phyloP scores from a whole-genome alignment of 306 rosid species.

The Cyclanthera cordifolia region DNA sequence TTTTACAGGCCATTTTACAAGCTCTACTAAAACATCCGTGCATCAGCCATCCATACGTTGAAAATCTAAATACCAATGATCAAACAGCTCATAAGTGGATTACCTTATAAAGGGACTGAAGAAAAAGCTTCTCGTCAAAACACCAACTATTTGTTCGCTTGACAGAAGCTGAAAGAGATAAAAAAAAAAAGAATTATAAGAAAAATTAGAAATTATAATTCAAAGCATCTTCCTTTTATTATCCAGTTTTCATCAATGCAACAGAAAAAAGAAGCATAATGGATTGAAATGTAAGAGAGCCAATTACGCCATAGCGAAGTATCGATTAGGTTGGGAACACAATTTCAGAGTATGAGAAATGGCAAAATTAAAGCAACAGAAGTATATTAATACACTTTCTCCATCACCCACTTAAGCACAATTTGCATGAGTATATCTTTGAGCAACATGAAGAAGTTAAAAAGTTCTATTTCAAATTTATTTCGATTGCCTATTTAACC shows the following conservation, averaged over 20 bases:
- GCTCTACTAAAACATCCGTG: background rate
- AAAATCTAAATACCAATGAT: background rate
- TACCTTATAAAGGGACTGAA: slow-evolving; percentile 87
- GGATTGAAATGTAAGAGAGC: no score
- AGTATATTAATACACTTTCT: background rate
- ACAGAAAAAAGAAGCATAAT: no score
- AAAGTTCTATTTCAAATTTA: background rate
- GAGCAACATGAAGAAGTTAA: background rate
- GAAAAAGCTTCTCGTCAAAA: slow-evolving; percentile 71
- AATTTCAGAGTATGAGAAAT: background rate
- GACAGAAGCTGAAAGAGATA: slow-evolving; percentile 39
- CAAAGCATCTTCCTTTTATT: background rate
- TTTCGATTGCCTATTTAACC: slow-evolving; percentile 31
- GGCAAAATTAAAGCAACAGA: background rate
- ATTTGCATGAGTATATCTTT: background rate
- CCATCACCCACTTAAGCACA: background rate
- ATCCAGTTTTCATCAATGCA: background rate
- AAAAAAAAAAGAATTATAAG: slow-evolving; percentile 12
- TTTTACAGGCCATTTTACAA: background rate
- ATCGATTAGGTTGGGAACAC: background rate
- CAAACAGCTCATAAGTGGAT: slow-evolving; percentile 13
- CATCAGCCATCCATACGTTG: background rate
- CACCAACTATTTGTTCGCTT: slow-evolving; percentile 55
- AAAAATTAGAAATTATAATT: slow-evolving; percentile 6
- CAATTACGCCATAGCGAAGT: no score